Evolutionary conservation across 2,329 filamentous ascomycete species (phyloP), one percentile per base, ranked within the genome.

Genomic region (Fusarium citri): DNA sequence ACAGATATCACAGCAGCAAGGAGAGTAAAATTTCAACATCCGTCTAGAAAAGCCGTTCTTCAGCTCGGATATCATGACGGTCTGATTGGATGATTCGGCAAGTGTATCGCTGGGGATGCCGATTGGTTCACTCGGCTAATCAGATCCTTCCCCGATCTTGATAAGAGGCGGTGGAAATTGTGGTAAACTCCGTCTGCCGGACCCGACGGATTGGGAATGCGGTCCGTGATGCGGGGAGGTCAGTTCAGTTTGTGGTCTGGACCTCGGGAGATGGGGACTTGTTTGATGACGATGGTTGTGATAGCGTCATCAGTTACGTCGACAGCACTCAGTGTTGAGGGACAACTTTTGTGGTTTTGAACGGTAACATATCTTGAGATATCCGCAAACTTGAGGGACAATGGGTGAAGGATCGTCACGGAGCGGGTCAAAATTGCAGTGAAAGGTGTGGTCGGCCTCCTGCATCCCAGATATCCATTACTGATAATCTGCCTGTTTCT

Each of bases 381-480:
- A 6, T 30, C 28, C 14, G 2, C 28, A 30, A 30, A 10, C 5
- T 10, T 14, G 28, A 30, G 28, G 12, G 28, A 14, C 14, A 12
- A 14, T 6, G 10, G 10, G 28, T 10, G 3, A 14, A 4, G 5
- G 12, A 14, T 30, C 5, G 28, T 30, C 10, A 30, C 8, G 31
- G 31, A 16, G 31, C 1, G 31, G 31, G 31, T 10, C 18, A 37
- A 37, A 37, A 37, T 18, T 37, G 31, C 31, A 37, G 31, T 34
- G 31, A 30, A 26, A n/a, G n/a, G n/a, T n/a, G n/a, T n/a, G n/a
- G 25, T 74, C 85, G 94, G 78, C 92, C 94, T 62, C 89, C 99
- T 77, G 90, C 91, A 74, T 91, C 91, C 60, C 96, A 99, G 82
- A 90, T 99, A 74, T 94, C 96, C 77, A 92, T 98, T 77, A 92